Percentiles rank a stretch among this genome's conserved stretches.
phyloP scores from a whole-genome alignment of 2,329 filamentous ascomycete species.

The Aspergillus brunneoviolaceus region DNA sequence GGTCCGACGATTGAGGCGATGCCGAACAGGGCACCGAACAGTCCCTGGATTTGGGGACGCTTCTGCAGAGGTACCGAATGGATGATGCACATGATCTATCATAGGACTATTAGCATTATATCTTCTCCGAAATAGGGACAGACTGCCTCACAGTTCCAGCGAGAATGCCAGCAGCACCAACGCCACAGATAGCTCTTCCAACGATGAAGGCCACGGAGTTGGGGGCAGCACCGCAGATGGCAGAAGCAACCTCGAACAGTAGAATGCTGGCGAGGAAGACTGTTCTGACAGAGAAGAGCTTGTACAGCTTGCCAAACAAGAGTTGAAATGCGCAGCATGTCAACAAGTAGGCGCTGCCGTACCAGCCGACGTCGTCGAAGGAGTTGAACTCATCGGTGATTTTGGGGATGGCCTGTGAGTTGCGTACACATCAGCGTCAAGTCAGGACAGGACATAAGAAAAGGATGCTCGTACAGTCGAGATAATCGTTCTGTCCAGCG shows the following conservation, averaged over 20 bases:
- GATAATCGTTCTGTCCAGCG: neutral
- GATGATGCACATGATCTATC: neutral
- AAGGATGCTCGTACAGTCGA: neutral
- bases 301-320: slow-evolving; percentile 38
- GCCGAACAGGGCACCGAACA: slow-evolving; percentile 58
- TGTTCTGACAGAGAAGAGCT: slow-evolving; percentile 36
- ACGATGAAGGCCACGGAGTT: slow-evolving; percentile 35
- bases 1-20: slow-evolving; percentile 49
- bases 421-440: neutral
- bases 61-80: slow-evolving; percentile 52
- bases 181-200: slow-evolving; percentile 38
- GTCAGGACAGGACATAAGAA: too few relatives aligned
- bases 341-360: slow-evolving; percentile 10
- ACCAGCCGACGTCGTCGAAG: slow-evolving; percentile 9
- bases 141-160: slow-evolving; percentile 25
- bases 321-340: slow-evolving; percentile 36
- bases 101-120: neutral
- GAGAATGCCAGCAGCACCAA: slow-evolving; percentile 39
- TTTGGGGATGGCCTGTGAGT: slow-evolving; percentile 29
- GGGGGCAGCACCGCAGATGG: slow-evolving; percentile 38
- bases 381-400: slow-evolving; percentile 27
- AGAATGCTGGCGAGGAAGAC: slow-evolving; percentile 35
- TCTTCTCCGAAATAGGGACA: slow-evolving; percentile 23
- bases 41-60: slow-evolving; percentile 43
- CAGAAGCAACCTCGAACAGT: slow-evolving; percentile 42